These are phyloP conservation scores for Rubroboletus satanas DNA, from an alignment of 768 basidiomycete species.

Conservation along the genomic window DNA sequence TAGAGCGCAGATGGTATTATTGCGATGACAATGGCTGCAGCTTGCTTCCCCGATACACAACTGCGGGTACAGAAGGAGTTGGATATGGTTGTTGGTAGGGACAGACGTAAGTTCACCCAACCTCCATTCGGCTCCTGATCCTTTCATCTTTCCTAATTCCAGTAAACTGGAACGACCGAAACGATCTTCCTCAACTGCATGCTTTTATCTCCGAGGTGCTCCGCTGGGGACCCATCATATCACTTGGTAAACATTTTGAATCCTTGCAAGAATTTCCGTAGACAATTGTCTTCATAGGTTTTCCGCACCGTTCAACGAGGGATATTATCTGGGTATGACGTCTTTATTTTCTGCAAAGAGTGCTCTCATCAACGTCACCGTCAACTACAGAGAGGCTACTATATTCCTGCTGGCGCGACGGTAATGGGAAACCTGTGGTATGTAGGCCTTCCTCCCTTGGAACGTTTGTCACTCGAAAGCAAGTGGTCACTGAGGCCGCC, in stretches of 20 bases:
- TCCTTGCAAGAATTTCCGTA: too few species aligned
- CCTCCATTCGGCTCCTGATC: not conserved
- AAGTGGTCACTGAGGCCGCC: not conserved
- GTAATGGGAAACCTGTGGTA: constrained; percentile 24
- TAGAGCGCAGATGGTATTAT: constrained; percentile 26
- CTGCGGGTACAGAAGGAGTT: constrained; percentile 48
- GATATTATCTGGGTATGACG: constrained; percentile 57
- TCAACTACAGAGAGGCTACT: constrained; percentile 12
- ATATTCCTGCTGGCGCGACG: constrained; percentile 24
- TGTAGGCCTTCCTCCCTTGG: not conserved
- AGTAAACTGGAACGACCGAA: constrained; percentile 31
- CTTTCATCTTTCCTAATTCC: not conserved
- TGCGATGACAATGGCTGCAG: constrained; percentile 49
- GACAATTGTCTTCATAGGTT: constrained; percentile 25
- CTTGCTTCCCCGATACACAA: constrained; percentile 50
- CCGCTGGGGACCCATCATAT: constrained; percentile 37
- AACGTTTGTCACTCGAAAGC: not conserved
- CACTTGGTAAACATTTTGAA: constrained; percentile 18
- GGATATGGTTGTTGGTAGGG: constrained; percentile 46
- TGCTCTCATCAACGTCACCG: constrained; percentile 23
- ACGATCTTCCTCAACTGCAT: constrained; percentile 32
- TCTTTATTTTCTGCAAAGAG: constrained; percentile 2
- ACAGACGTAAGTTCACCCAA: constrained; percentile 16
- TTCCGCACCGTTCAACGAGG: constrained; percentile 58
- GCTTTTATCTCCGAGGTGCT: constrained; percentile 37